Evolutionary conservation across 495 filamentous ascomycete species (phyloP).

Genomic region (Xylaria grammica): DNA sequence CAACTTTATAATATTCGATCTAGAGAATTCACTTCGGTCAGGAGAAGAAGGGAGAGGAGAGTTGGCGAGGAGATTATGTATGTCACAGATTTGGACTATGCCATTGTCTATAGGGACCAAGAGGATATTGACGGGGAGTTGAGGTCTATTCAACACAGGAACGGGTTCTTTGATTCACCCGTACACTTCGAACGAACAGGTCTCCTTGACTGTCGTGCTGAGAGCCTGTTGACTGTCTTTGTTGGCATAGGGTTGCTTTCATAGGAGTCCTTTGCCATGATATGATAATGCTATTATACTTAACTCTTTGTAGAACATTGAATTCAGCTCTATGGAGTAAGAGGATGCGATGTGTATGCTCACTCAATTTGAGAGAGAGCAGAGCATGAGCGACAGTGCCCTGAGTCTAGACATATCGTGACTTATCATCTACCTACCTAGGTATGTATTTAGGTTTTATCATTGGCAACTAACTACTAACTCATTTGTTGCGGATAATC

Average conservation of each 20-base stretch:
- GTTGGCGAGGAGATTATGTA: slow-evolving; percentile 6
- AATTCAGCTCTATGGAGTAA: no score
- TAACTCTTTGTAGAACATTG: background rate
- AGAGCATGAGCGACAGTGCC: no score
- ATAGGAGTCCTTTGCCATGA: background rate
- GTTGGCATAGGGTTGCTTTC: background rate
- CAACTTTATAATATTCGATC: background rate
- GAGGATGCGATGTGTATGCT: no score
- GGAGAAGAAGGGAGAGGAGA: background rate
- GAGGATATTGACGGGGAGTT: background rate
- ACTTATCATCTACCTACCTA: no score
- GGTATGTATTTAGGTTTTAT: no score
- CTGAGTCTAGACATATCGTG: no score
- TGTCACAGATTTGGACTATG: background rate
- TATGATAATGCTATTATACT: background rate
- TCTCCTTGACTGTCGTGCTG: background rate
- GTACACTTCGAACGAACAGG: background rate
- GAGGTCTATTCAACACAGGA: background rate
- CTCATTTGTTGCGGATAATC: no score
- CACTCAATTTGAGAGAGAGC: no score
- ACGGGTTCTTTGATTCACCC: background rate
- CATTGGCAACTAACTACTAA: no score
- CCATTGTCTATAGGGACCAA: slow-evolving; percentile 7
- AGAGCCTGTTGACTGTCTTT: background rate
- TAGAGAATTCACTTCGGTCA: background rate